A percentile compares a stretch with the other conserved stretches of the same genome.
Conservation (phyloP, 192 early-diverging fungal species). For the Ramicandelaber brevisporus region DNA sequence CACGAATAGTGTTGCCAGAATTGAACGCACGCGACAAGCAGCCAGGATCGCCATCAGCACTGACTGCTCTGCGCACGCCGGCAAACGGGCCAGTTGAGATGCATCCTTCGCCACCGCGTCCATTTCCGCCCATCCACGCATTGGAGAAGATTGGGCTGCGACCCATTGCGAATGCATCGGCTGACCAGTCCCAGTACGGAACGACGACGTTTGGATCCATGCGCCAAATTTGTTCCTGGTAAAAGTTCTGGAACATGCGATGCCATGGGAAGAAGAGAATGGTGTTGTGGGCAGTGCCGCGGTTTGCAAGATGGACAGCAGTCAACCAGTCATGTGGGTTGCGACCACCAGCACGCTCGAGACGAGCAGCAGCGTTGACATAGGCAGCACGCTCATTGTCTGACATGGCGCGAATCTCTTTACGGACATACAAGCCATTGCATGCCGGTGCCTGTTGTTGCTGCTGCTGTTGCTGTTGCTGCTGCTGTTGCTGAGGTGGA, state of each 20-base stretch:
- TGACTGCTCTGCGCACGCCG: neutral
- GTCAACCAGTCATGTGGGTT: neutral
- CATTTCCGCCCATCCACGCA: slow-evolving; percentile 3
- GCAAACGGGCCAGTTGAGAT: neutral
- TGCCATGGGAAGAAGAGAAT: slow-evolving; percentile 20
- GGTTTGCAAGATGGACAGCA: slow-evolving; percentile 2
- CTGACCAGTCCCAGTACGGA: slow-evolving; percentile 17
- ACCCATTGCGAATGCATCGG: neutral
- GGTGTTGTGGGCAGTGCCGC: slow-evolving; percentile 11
- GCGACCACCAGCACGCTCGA: neutral
- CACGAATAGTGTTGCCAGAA: neutral
- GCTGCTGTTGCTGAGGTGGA: too few species aligned
- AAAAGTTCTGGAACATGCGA: slow-evolving; percentile 10
- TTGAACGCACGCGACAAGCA: slow-evolving; percentile 1
- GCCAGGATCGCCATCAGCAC: neutral
- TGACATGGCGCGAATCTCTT: slow-evolving; percentile 2
- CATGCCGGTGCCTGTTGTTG: too few species aligned
- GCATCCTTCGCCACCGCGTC: neutral
- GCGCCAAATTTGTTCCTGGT: slow-evolving; percentile 2
- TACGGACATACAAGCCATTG: too few species aligned
- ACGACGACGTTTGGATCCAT: slow-evolving; percentile 9
- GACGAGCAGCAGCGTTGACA: neutral
- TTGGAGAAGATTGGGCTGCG: neutral
- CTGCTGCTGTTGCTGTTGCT: too few species aligned
- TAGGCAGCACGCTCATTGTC: slow-evolving; percentile 1